Conservation (phyloP, 805 yeast species). For the Saturnispora quitensis region DNA sequence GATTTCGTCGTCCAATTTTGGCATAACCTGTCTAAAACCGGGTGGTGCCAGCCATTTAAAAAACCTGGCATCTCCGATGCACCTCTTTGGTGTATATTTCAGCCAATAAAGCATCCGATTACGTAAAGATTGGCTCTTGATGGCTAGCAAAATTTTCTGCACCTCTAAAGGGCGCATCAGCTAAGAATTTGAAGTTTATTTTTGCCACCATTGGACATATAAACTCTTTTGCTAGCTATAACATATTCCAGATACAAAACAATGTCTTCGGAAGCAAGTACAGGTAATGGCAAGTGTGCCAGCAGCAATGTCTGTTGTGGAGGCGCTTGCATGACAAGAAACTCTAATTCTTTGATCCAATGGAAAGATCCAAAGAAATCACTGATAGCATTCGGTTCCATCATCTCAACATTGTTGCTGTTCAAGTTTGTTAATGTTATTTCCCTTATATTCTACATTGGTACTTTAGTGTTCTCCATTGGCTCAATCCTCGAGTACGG, state of each 20-base stretch:
- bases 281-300: background rate
- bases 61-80: background rate
- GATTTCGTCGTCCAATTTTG: conserved; percentile 47
- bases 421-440: conserved; percentile 56
- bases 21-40: conserved; percentile 33
- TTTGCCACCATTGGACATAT: background rate
- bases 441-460: conserved; percentile 49
- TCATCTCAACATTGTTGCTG: conserved; percentile 44
- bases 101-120: background rate
- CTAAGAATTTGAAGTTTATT: background rate
- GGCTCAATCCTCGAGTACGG: conserved; percentile 72
- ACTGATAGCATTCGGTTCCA: conserved; percentile 64
- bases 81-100: background rate
- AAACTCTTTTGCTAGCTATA: background rate
- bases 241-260: background rate
- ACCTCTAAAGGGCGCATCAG: background rate
- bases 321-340: conserved; percentile 24
- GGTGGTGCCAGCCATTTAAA: background rate
- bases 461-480: conserved; percentile 45
- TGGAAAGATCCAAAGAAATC: conserved; percentile 73
- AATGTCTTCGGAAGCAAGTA: conserved; percentile 1
- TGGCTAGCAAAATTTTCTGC: background rate
- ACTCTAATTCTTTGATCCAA: conserved; percentile 38
- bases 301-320: conserved; percentile 22
- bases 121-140: background rate